Evolutionary conservation across 2,329 filamentous ascomycete species (phyloP).

Genomic region (Penicillium sp.): DNA sequence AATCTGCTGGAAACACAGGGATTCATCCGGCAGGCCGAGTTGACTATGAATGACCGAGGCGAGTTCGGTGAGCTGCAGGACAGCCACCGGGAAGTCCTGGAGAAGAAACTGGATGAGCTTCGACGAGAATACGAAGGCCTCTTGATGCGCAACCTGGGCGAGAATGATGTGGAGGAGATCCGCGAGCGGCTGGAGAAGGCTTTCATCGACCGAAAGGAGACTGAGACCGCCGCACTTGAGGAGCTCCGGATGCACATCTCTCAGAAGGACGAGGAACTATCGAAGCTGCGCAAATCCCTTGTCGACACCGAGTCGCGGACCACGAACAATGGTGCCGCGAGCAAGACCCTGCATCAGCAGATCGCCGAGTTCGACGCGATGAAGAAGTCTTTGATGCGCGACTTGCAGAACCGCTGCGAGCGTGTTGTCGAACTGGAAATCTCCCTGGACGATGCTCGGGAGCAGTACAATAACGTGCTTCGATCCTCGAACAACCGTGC

Average conservation of each 20-base stretch:
- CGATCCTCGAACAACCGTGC: constrained; percentile 95
- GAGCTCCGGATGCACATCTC: constrained; percentile 71
- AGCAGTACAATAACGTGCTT: constrained; percentile 98
- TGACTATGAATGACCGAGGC: constrained; percentile 68
- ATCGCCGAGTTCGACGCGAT: constrained; percentile 98
- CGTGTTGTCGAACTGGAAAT: constrained; percentile 97
- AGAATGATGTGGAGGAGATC: constrained; percentile 76
- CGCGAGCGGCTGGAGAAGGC: constrained; percentile 72
- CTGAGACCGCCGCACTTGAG: constrained; percentile 66
- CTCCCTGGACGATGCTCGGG: constrained; percentile 89
- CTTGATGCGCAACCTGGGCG: constrained; percentile 70
- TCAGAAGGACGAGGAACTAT: constrained; percentile 75
- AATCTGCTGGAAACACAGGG: constrained; percentile 85
- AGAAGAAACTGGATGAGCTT: constrained; percentile 66
- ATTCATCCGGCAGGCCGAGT: constrained; percentile 85
- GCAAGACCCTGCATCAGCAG: constrained; percentile 91
- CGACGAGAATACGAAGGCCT: constrained; percentile 81
- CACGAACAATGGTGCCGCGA: constrained; percentile 54
- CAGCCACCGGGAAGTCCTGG: constrained; percentile 65
- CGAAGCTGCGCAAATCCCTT: constrained; percentile 71
- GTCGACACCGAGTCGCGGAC: constrained; percentile 59
- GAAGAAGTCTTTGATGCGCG: constrained; percentile 99
- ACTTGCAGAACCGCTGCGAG: constrained; percentile 96
- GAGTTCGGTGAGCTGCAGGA: constrained; percentile 61
- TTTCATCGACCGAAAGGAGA: constrained; percentile 68